Percentiles rank a stretch among this genome's conserved stretches.
Conservation (phyloP, 805 yeast species). For the Candida nonsorbophila region DNA sequence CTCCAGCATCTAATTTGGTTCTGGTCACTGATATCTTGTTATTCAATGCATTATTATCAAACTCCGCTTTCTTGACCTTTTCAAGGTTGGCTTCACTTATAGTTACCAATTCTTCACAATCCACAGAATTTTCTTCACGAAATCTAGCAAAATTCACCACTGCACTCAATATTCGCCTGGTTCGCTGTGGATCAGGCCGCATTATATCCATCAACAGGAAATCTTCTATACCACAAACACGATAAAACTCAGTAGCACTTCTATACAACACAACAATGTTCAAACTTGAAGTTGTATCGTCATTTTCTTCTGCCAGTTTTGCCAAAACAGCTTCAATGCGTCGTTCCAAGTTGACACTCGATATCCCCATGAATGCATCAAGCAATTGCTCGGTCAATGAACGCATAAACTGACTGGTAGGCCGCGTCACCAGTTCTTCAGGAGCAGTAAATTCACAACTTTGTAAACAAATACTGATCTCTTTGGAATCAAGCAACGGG, state of each 20-base stretch:
- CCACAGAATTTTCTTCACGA: constrained; percentile 69
- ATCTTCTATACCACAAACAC: constrained; percentile 72
- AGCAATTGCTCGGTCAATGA: constrained; percentile 55
- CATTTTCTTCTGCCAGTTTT: constrained; percentile 27
- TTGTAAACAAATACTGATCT: constrained; percentile 53
- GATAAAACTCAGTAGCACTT: constrained; percentile 56
- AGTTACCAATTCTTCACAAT: constrained; percentile 58
- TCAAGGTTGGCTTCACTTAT: constrained; percentile 48
- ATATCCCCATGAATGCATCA: constrained; percentile 54
- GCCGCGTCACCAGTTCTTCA: constrained; percentile 54
- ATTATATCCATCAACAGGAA: constrained; percentile 68
- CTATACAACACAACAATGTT: constrained; percentile 52
- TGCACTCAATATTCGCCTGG: constrained; percentile 67
- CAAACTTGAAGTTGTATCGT: constrained; percentile 33
- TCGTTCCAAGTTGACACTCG: constrained; percentile 12
- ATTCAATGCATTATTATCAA: constrained; percentile 14
- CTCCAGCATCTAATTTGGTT: constrained; percentile 25
- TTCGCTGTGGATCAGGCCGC: constrained; percentile 69
- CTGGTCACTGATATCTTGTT: constrained; percentile 25
- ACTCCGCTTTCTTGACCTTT: constrained; percentile 24
- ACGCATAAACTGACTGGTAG: constrained; percentile 52
- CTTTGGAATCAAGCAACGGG: constrained; percentile 57
- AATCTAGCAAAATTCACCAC: constrained; percentile 82
- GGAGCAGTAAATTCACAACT: constrained; percentile 58
- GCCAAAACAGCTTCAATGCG: constrained; percentile 9